Evolutionary conservation across 2,329 filamentous ascomycete genomes (phyloP), one percentile per base, ranked within the genome.

Genomic region (Colletotrichum phormii): DNA sequence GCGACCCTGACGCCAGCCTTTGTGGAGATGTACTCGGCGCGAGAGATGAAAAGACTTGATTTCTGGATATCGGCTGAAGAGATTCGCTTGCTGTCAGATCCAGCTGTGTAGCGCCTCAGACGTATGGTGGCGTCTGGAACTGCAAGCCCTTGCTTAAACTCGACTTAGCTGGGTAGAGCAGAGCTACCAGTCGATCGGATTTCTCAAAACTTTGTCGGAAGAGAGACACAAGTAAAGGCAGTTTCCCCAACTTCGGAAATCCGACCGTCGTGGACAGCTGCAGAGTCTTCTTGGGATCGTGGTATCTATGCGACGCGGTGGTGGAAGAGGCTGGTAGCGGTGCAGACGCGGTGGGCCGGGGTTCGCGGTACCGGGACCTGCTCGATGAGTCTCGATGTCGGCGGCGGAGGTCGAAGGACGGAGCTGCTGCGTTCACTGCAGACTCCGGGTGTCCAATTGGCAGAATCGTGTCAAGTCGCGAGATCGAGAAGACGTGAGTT

Each of bases 281-380:
- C 37, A 35, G n/a, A 33, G 61, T 54, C 53, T 22, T 5, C 33
- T 22, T 54, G 18, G 51, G 33, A 31, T 13, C 2, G 42, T 51
- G 5, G 62, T 31, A 12, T 62, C 37, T 65, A 12, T 64, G 61
- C 37, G 61, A 65, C 61, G 46, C 63, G 67, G 57, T 29, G 24
- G n/a, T 29, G 33, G 42, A 59, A 37, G 42, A 46, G 70, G 65
- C 26, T 63, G 42, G 59, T n/a, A 29, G 64, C 59, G 65, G 58
- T 69, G 54, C 49, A 46, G 69, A 72, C 70, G 69, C 70, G 70
- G 53, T 72, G 51, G 42, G 53, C 31, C 57, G 35, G 70, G 65
- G 65, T 61, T 69, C 65, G 70, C 70, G 70, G 53, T 55, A 59
- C 53, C 26, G 29, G 29, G 37, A 31, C 31, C n/a, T 42, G 22